These are phyloP conservation scores for Globisporangium cylindrosporum DNA, from an alignment of 352 stramenopile species.

Conservation along the genomic window DNA sequence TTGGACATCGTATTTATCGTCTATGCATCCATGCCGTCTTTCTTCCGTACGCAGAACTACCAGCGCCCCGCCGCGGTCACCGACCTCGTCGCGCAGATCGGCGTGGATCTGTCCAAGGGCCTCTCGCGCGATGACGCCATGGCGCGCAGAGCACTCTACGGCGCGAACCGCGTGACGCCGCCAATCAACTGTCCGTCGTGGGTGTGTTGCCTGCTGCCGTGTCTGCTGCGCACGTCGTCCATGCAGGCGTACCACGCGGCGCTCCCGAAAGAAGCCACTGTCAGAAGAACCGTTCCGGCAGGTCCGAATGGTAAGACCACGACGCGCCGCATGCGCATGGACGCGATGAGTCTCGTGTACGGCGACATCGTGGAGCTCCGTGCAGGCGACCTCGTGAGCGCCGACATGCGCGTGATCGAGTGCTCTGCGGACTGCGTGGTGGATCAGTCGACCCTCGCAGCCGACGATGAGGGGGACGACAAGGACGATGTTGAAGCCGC, in stretches of 20 bases:
- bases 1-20: background rate
- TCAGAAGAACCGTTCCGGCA: constrained; percentile 47
- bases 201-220: constrained; percentile 93
- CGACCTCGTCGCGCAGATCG: constrained; percentile 64
- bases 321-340: constrained; percentile 85
- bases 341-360: constrained; percentile 86
- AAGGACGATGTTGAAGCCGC: constrained; percentile 18
- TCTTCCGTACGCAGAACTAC: constrained; percentile 24
- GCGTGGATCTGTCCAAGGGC: constrained; percentile 49
- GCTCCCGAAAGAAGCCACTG: constrained; percentile 88
- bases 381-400: constrained; percentile 85
- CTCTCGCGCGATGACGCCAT: constrained; percentile 77
- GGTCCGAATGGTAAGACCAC: constrained; percentile 22
- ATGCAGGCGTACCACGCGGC: constrained; percentile 89
- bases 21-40: background rate
- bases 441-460: constrained; percentile 51
- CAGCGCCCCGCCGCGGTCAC: constrained; percentile 33
- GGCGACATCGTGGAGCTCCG: constrained; percentile 92
- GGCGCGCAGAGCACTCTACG: constrained; percentile 59
- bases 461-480: constrained; percentile 27
- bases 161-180: constrained; percentile 88
- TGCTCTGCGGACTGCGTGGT: constrained; percentile 77
- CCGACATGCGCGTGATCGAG: constrained; percentile 82
- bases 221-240: constrained; percentile 86
- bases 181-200: constrained; percentile 92